Percentiles rank a stretch among this genome's conserved stretches.
Conservation (phyloP, 371 early-diverging fungal species). For the Rhizomucor pusillus region DNA sequence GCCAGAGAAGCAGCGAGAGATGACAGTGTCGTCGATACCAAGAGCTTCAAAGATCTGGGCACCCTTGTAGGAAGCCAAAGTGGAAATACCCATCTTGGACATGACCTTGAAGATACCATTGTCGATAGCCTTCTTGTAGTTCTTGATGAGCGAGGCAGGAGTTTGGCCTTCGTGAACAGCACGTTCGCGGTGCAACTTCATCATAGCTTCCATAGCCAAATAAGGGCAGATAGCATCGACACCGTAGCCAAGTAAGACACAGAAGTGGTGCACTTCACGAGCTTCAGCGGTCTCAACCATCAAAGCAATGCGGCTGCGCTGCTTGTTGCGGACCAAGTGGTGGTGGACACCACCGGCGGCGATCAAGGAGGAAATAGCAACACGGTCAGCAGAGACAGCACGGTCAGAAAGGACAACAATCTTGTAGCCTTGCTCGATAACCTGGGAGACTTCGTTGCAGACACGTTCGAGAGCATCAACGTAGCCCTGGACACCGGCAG, state of each 20-base stretch:
- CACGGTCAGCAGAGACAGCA: conserved; percentile 63
- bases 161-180: conserved; percentile 56
- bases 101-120: conserved; percentile 97
- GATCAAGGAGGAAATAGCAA: conserved; percentile 82
- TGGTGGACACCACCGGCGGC: conserved; percentile 96
- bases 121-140: conserved; percentile 85
- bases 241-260: conserved; percentile 96
- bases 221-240: conserved; percentile 97
- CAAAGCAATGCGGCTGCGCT: conserved; percentile 85
- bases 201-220: conserved; percentile 82
- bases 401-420: conserved; percentile 86
- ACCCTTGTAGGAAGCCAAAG: conserved; percentile 96
- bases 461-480: conserved; percentile 79
- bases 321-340: conserved; percentile 84
- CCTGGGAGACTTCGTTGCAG: conserved; percentile 76
- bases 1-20: conserved; percentile 89
- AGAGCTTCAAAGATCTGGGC: conserved; percentile 98
- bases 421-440: conserved; percentile 78
- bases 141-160: conserved; percentile 62
- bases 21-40: conserved; percentile 86
- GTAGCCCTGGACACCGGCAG: conserved; percentile 79
- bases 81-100: conserved; percentile 99
- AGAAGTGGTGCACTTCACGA: conserved; percentile 95
- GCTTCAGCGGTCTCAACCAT: conserved; percentile 95
- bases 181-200: conserved; percentile 84